Evolutionary conservation across 2,329 filamentous ascomycete species (phyloP).

Genomic region (Clonostachys rosea): DNA sequence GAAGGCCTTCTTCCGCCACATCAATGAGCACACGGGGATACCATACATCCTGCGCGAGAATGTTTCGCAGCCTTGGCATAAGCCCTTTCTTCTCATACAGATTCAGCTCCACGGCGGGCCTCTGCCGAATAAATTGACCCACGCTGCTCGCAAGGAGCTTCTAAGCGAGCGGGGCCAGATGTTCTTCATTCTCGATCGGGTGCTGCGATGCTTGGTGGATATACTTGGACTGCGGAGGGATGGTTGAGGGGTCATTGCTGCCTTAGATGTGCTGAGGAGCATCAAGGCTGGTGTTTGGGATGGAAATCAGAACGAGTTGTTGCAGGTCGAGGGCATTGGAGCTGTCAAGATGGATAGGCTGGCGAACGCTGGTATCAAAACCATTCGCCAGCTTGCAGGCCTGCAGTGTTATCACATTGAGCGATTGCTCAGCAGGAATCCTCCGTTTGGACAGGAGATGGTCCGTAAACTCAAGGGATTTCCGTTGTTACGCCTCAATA

Average conservation of each 20-base stretch:
- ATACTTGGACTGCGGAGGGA: constrained; percentile 43
- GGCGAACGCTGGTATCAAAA: constrained; percentile 63
- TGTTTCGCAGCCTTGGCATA: constrained; percentile 62
- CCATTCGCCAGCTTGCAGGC: constrained; percentile 63
- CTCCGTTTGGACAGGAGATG: constrained; percentile 74
- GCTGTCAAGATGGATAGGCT: constrained; percentile 72
- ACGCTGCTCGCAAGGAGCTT: constrained; percentile 22
- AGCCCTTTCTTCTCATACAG: constrained; percentile 72
- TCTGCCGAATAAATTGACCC: constrained; percentile 44
- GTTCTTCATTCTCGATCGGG: constrained; percentile 21
- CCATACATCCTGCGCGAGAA: constrained; percentile 26
- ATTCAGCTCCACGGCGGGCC: constrained; percentile 61
- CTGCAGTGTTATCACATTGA: constrained; percentile 73
- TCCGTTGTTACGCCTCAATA: constrained; percentile 47
- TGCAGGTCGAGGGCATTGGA: constrained; percentile 78
- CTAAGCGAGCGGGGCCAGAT: constrained; percentile 21
- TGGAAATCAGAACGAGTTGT: constrained; percentile 72
- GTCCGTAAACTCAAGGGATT: constrained; percentile 64
- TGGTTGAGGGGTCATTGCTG: constrained; percentile 60
- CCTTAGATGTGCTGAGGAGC: constrained; percentile 74
- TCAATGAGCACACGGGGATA: constrained; percentile 30
- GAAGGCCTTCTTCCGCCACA: constrained; percentile 23
- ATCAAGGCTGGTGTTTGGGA: constrained; percentile 78
- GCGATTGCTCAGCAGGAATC: constrained; percentile 69
- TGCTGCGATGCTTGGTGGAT: constrained; percentile 30